Percentiles rank a stretch among this genome's conserved stretches.
Evolutionary conservation across 1,284 basidiomycete genomes (phyloP).

Genomic region (Microbotryum violaceum): DNA sequence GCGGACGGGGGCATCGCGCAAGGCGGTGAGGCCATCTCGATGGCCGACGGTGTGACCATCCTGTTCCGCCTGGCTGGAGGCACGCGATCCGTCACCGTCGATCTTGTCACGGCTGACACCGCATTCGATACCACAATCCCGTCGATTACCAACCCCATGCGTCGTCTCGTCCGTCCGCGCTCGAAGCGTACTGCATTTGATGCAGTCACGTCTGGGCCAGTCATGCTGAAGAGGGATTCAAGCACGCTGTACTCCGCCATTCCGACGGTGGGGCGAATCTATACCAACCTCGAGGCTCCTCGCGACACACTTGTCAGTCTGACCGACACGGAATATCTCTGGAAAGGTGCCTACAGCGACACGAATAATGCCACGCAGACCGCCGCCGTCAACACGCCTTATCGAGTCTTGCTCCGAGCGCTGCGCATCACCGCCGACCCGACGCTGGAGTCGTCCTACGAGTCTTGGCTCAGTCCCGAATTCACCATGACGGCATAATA

Average conservation of each 20-base stretch:
- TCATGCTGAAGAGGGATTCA: no score
- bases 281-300: constrained; percentile 2
- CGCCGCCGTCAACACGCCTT: constrained; percentile 6
- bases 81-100: constrained; percentile 14
- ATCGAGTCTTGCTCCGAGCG: constrained; percentile 24
- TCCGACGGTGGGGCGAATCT: constrained; percentile 13
- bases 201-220: not conserved
- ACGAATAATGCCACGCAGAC: not conserved
- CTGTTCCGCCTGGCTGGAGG: constrained; percentile 21
- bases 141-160: constrained; percentile 10
- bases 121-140: constrained; percentile 16
- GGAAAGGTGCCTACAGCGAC: constrained; percentile 16
- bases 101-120: constrained; percentile 22
- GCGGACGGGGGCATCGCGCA: constrained; percentile 12
- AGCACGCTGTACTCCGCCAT: constrained; percentile 12
- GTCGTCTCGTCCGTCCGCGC: constrained; percentile 6
- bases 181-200: not conserved
- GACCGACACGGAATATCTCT: constrained; percentile 15
- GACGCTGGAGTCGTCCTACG: constrained; percentile 11
- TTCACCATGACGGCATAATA: constrained; percentile 12
- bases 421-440: constrained; percentile 28
- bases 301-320: constrained; percentile 21
- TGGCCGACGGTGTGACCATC: constrained; percentile 3
- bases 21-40: not conserved
- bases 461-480: constrained; percentile 23